phyloP scores from a whole-genome alignment of 176 grass and related monocot species.

The Urochloa ruziziensis region DNA sequence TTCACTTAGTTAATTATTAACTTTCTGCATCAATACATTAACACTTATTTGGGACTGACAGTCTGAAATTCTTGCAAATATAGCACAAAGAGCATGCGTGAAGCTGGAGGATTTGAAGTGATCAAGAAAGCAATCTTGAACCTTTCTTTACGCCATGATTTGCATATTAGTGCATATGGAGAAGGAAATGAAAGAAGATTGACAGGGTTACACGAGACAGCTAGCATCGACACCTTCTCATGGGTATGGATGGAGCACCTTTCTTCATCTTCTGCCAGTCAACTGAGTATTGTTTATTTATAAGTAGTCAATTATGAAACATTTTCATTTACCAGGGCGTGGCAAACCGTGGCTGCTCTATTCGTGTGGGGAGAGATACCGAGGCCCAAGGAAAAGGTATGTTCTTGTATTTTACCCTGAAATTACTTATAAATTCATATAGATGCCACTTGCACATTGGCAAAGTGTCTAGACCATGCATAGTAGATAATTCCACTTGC shows the following conservation, averaged over 20 bases:
- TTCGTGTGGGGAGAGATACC: slow-evolving; percentile 92
- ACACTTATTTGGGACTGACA: slow-evolving; percentile 2
- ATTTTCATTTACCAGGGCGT: slow-evolving; percentile 68
- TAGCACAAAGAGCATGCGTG: slow-evolving; percentile 90
- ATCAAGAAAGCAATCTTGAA: slow-evolving; percentile 98
- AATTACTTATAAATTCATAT: slow-evolving; percentile 1
- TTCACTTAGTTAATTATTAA: neutral
- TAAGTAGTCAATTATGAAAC: neutral
- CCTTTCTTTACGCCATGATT: slow-evolving; percentile 85
- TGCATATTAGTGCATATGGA: slow-evolving; percentile 94
- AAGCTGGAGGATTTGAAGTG: slow-evolving; percentile 84
- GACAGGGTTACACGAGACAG: slow-evolving; percentile 95
- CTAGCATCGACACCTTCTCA: slow-evolving; percentile 88
- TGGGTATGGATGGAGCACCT: slow-evolving; percentile 58
- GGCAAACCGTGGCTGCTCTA: slow-evolving; percentile 95
- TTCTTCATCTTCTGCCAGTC: neutral
- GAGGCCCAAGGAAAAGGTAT: slow-evolving; percentile 94
- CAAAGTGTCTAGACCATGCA: neutral
- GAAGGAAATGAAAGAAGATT: slow-evolving; percentile 95
- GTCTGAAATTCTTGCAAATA: slow-evolving; percentile 35
- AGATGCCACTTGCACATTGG: slow-evolving; percentile 3
- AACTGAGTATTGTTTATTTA: neutral
- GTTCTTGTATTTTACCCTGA: neutral
- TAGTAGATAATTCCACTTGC: neutral
- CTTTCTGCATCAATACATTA: neutral